Conservation (phyloP, 2,329 filamentous ascomycete species). For the Cytospora piceicola region DNA sequence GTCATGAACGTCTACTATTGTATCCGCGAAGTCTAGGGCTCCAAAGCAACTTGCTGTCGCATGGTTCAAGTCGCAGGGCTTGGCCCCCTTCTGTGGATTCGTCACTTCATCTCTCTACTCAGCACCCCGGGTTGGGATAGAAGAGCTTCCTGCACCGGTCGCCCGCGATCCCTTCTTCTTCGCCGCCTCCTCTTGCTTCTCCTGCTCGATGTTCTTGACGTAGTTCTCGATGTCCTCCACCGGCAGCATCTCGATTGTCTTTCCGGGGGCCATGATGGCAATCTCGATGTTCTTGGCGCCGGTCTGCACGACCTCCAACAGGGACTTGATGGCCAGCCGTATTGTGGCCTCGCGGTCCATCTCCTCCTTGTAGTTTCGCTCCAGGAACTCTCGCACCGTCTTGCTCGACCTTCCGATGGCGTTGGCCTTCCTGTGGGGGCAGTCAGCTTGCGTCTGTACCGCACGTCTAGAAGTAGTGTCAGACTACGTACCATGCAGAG, state of each 20-base stretch:
- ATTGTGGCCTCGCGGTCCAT: conserved; percentile 98
- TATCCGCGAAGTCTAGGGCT: conserved; percentile 15
- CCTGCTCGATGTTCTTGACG: conserved; percentile 98
- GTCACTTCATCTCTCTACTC: conserved; percentile 28
- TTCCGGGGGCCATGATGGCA: conserved; percentile 93
- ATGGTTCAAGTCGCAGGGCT: not conserved
- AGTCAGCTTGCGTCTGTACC: conserved; percentile 18
- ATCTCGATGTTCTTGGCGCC: conserved; percentile 99
- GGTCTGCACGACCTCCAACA: conserved; percentile 97
- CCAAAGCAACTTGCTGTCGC: not conserved
- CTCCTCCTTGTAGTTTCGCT: conserved; percentile 97
- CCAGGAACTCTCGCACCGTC: conserved; percentile 97
- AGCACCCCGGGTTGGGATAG: conserved; percentile 71
- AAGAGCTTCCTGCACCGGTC: conserved; percentile 69
- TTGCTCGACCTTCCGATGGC: conserved; percentile 98
- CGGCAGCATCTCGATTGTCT: conserved; percentile 89
- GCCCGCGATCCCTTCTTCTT: conserved; percentile 90
- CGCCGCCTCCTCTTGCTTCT: conserved; percentile 98
- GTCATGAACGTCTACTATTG: conserved; percentile 23
- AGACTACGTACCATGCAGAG: conserved; percentile 80
- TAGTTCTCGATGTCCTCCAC: conserved; percentile 96
- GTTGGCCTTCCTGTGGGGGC: conserved; percentile 84
- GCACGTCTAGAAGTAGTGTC: conserved; percentile 28
- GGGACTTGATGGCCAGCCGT: conserved; percentile 95
- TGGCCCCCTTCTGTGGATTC: not conserved